Evolutionary conservation across 2,329 filamentous ascomycete species (phyloP).

Genomic region (Mycosphaerelloides madeirae): DNA sequence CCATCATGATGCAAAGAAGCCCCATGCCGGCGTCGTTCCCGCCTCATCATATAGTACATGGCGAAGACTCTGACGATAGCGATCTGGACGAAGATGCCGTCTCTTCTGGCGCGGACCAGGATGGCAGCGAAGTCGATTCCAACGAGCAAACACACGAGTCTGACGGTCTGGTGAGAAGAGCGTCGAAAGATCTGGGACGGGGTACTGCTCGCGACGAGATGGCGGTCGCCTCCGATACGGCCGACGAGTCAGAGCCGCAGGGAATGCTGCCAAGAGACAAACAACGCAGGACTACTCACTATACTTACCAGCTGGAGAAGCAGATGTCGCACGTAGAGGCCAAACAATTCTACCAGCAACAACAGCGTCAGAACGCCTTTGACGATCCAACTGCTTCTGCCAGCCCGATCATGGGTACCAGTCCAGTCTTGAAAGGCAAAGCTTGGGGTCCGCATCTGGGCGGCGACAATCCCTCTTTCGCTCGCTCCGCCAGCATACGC

Average conservation of each 20-base stretch:
- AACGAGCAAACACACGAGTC: conserved; percentile 22
- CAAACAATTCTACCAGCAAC: conserved; percentile 88
- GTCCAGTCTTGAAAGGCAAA: conserved; percentile 41
- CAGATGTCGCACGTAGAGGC: conserved; percentile 91
- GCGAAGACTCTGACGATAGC: conserved; percentile 24
- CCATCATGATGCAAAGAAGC: conserved; percentile 29
- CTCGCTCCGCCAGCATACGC: conserved; percentile 40
- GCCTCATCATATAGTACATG: conserved; percentile 21
- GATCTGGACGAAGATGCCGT: conserved; percentile 17
- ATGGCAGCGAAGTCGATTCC: conserved; percentile 15
- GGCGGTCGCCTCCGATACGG: conserved; percentile 11
- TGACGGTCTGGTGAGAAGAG: conserved; percentile 21
- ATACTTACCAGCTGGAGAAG: conserved; percentile 89
- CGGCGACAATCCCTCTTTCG: conserved; percentile 33
- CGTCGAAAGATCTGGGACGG: conserved; percentile 22
- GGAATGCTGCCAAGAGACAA: conserved; percentile 46
- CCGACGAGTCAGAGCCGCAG: conserved; percentile 23
- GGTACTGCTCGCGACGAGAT: conserved; percentile 13
- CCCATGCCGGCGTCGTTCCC: conserved; percentile 26
- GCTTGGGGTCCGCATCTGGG: conserved; percentile 40
- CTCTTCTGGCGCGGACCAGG: conserved; percentile 17
- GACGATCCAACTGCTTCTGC: conserved; percentile 31
- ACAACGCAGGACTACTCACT: conserved; percentile 73
- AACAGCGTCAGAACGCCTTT: conserved; percentile 62
- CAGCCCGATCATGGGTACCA: conserved; percentile 23